Conservation (phyloP, 352 stramenopile species). For the Globisporangium perplexum region DNA sequence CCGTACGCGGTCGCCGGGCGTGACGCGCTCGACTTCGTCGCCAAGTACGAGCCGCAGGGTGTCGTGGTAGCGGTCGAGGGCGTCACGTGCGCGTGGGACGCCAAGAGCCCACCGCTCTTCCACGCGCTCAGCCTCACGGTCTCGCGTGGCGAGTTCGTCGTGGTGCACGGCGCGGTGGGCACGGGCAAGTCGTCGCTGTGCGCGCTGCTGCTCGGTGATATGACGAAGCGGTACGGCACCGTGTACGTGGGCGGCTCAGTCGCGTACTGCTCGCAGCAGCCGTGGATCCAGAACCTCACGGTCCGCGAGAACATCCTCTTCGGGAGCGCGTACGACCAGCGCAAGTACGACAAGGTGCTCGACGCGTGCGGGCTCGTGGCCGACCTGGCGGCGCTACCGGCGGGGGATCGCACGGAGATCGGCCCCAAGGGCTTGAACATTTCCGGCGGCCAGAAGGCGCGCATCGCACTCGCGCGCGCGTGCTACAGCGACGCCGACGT, state of each 20-base stretch:
- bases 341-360: conserved; percentile 74
- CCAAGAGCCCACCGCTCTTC: conserved; percentile 39
- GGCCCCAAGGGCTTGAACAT: conserved; percentile 62
- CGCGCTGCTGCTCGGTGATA: conserved; percentile 90
- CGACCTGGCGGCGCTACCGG: conserved; percentile 73
- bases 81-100: conserved; percentile 56
- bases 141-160: conserved; percentile 86
- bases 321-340: conserved; percentile 58
- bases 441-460: conserved; percentile 55
- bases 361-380: conserved; percentile 69
- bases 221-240: conserved; percentile 60
- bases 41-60: conserved; percentile 54
- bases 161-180: conserved; percentile 92
- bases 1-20: conserved; percentile 36
- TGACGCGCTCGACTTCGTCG: conserved; percentile 34
- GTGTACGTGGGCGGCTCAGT: conserved; percentile 66
- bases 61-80: conserved; percentile 55
- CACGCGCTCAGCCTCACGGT: conserved; percentile 79
- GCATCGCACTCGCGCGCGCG: conserved; percentile 75
- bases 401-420: conserved; percentile 81
- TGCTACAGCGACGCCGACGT: conserved; percentile 83
- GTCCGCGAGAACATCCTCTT: conserved; percentile 93
- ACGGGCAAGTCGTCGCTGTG: conserved; percentile 79
- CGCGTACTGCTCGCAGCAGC: conserved; percentile 87
- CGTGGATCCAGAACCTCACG: conserved; percentile 89